These are phyloP conservation scores for Suillus subluteus DNA, from an alignment of 768 basidiomycete species.

Conservation along the genomic window DNA sequence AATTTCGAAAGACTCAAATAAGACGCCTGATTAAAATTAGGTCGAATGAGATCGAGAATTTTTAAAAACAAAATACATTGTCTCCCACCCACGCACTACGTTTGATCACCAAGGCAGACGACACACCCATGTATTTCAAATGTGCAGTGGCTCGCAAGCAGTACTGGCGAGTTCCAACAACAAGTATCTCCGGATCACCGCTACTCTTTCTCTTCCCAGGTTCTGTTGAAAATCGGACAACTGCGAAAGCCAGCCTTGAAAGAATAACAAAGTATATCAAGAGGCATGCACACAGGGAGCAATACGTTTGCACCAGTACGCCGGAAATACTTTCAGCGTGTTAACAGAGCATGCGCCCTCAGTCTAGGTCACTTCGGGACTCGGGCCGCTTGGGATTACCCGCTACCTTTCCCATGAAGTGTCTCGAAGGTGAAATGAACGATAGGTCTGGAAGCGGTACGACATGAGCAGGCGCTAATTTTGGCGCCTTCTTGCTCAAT, in stretches of 20 bases:
- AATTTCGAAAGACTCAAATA: conserved; percentile 45
- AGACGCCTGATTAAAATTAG: conserved; percentile 53
- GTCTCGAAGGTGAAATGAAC: conserved; percentile 68
- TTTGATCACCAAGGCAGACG: conserved; percentile 56
- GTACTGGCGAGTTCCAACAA: conserved; percentile 68
- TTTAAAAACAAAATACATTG: conserved; percentile 24
- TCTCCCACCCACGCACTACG: conserved; percentile 53
- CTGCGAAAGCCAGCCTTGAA: conserved; percentile 44
- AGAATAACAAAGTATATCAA: neutral
- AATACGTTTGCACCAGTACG: conserved; percentile 27
- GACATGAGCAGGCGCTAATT: conserved; percentile 31
- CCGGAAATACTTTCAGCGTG: conserved; percentile 54
- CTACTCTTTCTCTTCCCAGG: conserved; percentile 54
- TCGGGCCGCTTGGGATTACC: conserved; percentile 47
- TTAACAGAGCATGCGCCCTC: conserved; percentile 57
- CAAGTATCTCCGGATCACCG: conserved; percentile 55
- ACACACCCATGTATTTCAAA: conserved; percentile 50
- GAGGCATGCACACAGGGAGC: neutral
- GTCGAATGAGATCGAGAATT: conserved; percentile 7
- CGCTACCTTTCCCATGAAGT: conserved; percentile 49
- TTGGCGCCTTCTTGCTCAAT: conserved; percentile 20
- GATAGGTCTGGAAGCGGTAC: conserved; percentile 53
- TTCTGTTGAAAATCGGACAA: conserved; percentile 44
- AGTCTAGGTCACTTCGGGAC: conserved; percentile 49
- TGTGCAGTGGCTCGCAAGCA: conserved; percentile 67